These are phyloP conservation scores for Tricholoma matsutake DNA, from an alignment of 768 basidiomycete species.

Conservation along the genomic window DNA sequence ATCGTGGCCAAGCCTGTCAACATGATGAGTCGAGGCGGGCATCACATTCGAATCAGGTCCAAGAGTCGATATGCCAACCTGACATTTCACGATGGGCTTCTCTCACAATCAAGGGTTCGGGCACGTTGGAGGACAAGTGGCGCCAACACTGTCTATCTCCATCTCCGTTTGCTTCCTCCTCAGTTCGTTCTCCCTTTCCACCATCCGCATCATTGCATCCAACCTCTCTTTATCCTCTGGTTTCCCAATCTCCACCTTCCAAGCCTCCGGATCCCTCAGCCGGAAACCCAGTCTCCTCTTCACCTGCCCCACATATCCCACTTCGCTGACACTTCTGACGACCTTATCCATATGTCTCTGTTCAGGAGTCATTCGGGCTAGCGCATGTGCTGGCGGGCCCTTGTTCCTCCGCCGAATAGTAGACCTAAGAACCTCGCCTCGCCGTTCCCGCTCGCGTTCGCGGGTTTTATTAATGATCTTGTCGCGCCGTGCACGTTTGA, in stretches of 20 bases:
- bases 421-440: slow-evolving; percentile 54
- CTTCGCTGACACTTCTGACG: slow-evolving; percentile 53
- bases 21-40: too few relatives aligned
- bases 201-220: slow-evolving; percentile 19
- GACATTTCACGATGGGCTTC: too few relatives aligned
- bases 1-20: too few relatives aligned
- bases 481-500: slow-evolving; percentile 56
- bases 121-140: too few relatives aligned
- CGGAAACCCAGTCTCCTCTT: slow-evolving; percentile 57
- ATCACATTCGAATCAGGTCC: too few relatives aligned
- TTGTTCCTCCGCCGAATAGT: slow-evolving; percentile 47
- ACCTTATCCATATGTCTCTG: slow-evolving; percentile 48
- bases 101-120: too few relatives aligned
- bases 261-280: slow-evolving; percentile 38
- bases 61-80: too few relatives aligned
- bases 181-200: slow-evolving; percentile 29
- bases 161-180: slow-evolving; percentile 9
- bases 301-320: slow-evolving; percentile 66
- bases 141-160: background rate
- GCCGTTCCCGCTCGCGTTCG: slow-evolving; percentile 56
- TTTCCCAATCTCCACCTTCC: slow-evolving; percentile 29
- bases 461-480: slow-evolving; percentile 65
- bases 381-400: slow-evolving; percentile 63
- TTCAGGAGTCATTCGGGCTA: slow-evolving; percentile 49
- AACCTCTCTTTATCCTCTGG: slow-evolving; percentile 27